Evolutionary conservation across 2,329 filamentous ascomycete genomes (phyloP), one percentile per base, ranked within the genome.

Genomic region (Talaromyces sp.): DNA sequence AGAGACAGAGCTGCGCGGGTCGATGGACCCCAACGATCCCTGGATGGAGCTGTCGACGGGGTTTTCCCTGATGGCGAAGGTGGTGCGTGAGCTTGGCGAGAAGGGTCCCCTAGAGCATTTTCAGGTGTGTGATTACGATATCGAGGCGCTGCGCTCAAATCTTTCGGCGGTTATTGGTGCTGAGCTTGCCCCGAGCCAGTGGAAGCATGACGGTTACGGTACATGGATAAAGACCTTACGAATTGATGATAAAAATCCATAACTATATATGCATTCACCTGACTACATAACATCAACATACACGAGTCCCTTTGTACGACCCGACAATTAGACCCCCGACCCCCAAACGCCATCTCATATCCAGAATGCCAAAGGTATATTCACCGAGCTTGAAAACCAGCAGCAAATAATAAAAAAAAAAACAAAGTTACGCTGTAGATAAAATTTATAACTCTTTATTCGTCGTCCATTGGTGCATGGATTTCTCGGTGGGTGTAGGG

Each of bases 1-100:
- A 8, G 75, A 78, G 53, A 65, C 77, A n/a, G 74, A 77, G 56
- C 70, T 74, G 23, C 68, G 72, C 47, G 74, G 72, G 3, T 75
- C 74, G 1, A 69, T 78, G 66, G 76, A 79, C 44, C 70, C 75
- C 7, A 76, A 75, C 27, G 76, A 79, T 61, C 75, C 76, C 0
- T 85, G 84, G 83, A 80, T 82, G 73, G 83, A 86, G 69, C 79
- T 83, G 14, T 78, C 82, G 62, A 81, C 79, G 1, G 74, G 79
- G 0, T 85, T 85, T 68, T 75, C 73, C 3, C 68, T 81, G 34
- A 75, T 86, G 31, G 73, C 72, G 9, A 72, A 75, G 62, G 66
- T 71, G 23, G 70, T 79, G 34, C 65, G 66, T 18, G 67, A 70
- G 6, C 56, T 73, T 12, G 66, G 67, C 1, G 60, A 59, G 6